Base-by-base conservation (phyloP, 805 yeast genomes). In the Spathaspora girioi region DNA sequence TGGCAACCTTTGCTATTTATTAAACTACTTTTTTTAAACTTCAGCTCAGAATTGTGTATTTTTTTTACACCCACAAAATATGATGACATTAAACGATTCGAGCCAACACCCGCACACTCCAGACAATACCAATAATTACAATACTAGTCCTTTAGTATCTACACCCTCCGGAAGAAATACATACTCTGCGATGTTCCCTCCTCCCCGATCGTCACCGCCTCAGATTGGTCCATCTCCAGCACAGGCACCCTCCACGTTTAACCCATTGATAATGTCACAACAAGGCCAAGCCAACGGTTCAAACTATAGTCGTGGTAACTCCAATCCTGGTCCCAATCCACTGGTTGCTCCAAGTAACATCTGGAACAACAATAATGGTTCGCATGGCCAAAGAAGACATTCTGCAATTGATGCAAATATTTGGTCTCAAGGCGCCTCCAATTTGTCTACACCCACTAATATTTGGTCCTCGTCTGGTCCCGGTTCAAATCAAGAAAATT, bases 361-460 rank as follows among this genome's bases (percentile, higher is more conserved):
- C 23, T 47, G 23, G 47, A 46, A 44, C 38, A 38, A 18, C n/a
- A 43, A 18, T 19, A 43, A 27, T n/a, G 40, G 38, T n/a, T 9
- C 47, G 11, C 20, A 40, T 17, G 46, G 7, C 15, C 47, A 45
- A 12, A 18, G 49, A 27, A 38, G 49, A 29, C 43, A 46, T 31
- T 46, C 49, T 8, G 47, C 49, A 11, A 42, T 46, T 40, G 49
- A 46, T 40, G 12, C 49, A 27, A 46, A 27, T 46, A 46, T 46
- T 18, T 46, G 49, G 49, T 31, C 40, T 11, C 38, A 29, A n/a
- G 20, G 27, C 18, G 26, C 38, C 10, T 11, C 26, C 6, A 17
- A 31, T 12, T 23, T 6, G 26, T 18, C 2, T 35, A 11, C 38
- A 20, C 5, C 29, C 49, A 26, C 15, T 15, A 51, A 48, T 48